These are phyloP conservation scores for Monilinia fructigena DNA, from an alignment of 2,329 filamentous ascomycete species.

Conservation along the genomic window DNA sequence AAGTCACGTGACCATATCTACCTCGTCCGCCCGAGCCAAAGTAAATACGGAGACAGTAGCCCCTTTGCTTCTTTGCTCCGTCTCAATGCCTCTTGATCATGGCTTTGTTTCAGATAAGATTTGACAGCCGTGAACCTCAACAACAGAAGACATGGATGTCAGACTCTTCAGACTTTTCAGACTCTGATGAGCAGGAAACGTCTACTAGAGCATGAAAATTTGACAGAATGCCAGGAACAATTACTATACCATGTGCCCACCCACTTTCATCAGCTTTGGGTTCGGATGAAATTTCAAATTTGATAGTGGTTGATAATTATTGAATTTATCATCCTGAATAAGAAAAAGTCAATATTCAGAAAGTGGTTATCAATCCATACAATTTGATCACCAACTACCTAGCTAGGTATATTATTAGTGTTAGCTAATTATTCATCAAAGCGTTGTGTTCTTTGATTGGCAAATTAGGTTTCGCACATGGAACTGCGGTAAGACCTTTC, in stretches of 20 bases:
- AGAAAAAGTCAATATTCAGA: neutral
- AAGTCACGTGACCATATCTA: too few relatives aligned
- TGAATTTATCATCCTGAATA: neutral
- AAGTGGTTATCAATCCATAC: neutral
- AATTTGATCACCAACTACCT: neutral
- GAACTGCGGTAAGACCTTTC: neutral
- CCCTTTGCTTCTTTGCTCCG: too few relatives aligned
- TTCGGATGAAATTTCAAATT: neutral
- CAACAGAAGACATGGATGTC: neutral
- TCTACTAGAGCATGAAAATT: neutral
- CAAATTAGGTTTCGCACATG: neutral
- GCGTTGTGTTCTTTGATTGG: neutral
- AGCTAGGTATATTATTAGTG: neutral
- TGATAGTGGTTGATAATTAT: neutral
- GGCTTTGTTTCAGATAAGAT: too few relatives aligned
- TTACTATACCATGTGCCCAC: neutral
- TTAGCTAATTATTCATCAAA: neutral
- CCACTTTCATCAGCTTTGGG: neutral
- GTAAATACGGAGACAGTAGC: too few relatives aligned
- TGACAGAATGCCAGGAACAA: neutral
- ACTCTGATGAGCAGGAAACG: neutral
- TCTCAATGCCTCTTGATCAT: too few relatives aligned
- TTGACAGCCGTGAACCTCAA: too few relatives aligned
- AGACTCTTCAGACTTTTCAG: neutral
- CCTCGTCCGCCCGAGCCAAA: too few relatives aligned